Evolutionary conservation across 345 rosid genomes (phyloP), one percentile per base, ranked within the genome.

Genomic region (Syzygium jambos): DNA sequence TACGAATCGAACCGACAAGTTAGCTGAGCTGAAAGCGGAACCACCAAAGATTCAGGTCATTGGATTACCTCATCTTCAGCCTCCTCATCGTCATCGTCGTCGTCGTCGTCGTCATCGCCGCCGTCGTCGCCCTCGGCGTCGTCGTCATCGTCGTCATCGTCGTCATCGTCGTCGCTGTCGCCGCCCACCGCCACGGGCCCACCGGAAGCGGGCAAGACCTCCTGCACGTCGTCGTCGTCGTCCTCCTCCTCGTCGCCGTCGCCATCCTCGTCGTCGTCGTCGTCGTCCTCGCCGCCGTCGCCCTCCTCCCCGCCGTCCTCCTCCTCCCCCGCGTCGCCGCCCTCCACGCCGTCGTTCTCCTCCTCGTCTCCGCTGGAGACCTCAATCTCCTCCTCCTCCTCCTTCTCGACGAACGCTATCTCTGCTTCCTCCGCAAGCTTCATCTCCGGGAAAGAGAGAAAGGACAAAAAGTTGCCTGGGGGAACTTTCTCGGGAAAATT

Each of bases 181-280:
- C 57, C 87, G 3, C 83, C 89, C 3, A 85, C 89, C 12, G 86
- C 57, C 23, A 86, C 73, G 5, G 88, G 88, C 38, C 86, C 88
- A 84, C 85, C 85, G 27, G 86, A 65, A 56, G 90, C 30, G 83
- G 53, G 86, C 21, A 86, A 84, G 30, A 89, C 88, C 88, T 89
- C 90, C 88, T 89, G 86, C 61, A 89, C 90, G 38, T 89, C 90
- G 43, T 89, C 90, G 55, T 89, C 90, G 9, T 88, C 89, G 9
- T 86, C 90, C 0, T 88, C 90, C 1, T 88, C 90, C 0, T 88
- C 90, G 4, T 55, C 88, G 1, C 11, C 88, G 5, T 25, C 85
- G 6, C 38, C 88, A 4, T 55, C 85, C 3, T 55, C 88, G 6
- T 82, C 90, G 9, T 15, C 88, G 1, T 78, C 87, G 5, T 56